Evolutionary conservation across 2,329 filamentous ascomycete genomes (phyloP).

Genomic region (Fusarium sp.): DNA sequence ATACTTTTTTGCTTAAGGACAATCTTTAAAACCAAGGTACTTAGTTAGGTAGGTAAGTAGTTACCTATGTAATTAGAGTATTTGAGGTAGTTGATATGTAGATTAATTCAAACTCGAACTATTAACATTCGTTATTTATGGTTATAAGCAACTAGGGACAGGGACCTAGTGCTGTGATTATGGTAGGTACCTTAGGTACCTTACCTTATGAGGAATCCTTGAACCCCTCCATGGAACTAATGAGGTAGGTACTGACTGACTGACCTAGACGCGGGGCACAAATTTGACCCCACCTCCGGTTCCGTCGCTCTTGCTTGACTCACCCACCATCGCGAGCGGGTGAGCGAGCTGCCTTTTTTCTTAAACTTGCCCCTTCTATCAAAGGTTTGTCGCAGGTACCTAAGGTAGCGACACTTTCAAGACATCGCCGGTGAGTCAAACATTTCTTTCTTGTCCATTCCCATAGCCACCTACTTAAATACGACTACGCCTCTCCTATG

Average conservation of each 20-base stretch:
- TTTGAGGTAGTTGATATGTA: background rate
- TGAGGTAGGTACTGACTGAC: no score
- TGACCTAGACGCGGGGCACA: slow-evolving; percentile 36
- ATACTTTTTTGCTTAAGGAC: background rate
- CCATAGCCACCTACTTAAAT: background rate
- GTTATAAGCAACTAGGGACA: background rate
- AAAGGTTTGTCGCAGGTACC: slow-evolving; percentile 24
- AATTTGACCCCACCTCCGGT: slow-evolving; percentile 34
- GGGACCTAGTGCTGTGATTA: background rate
- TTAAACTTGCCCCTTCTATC: slow-evolving; percentile 43
- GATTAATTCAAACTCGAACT: background rate
- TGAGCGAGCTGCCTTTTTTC: slow-evolving; percentile 26
- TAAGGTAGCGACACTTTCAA: slow-evolving; percentile 13
- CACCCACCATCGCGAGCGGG: slow-evolving; percentile 40
- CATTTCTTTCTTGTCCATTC: background rate
- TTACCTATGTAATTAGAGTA: background rate
- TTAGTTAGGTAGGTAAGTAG: background rate
- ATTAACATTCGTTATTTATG: background rate
- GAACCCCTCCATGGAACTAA: background rate
- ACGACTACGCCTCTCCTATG: background rate
- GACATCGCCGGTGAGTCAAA: slow-evolving; percentile 25
- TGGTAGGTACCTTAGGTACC: background rate
- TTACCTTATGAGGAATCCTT: background rate
- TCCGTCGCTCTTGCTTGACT: slow-evolving; percentile 39
- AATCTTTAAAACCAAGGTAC: background rate